phyloP scores from a whole-genome alignment of 345 rosid genomes.

The Boechera divaricarpa region DNA sequence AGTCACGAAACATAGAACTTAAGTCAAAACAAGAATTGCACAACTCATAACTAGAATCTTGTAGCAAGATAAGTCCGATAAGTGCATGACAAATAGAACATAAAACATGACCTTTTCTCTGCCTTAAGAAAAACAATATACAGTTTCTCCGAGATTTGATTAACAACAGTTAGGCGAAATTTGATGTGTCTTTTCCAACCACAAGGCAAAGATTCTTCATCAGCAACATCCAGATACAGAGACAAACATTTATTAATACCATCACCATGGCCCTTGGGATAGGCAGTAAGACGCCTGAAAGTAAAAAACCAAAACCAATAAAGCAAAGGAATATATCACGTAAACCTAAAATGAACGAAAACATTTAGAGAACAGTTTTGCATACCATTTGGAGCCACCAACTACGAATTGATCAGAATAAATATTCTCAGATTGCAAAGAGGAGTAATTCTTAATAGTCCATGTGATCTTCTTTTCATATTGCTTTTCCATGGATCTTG shows the following conservation, averaged over 20 bases:
- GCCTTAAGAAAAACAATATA: neutral
- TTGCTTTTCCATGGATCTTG: neutral
- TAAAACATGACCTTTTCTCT: neutral
- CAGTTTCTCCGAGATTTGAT: neutral
- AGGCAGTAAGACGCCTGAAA: neutral
- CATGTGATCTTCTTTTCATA: constrained; percentile 1
- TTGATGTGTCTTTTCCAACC: neutral
- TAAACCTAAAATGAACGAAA: neutral
- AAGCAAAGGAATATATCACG: neutral
- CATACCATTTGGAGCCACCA: neutral
- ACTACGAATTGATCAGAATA: neutral
- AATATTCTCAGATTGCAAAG: neutral
- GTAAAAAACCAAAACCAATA: neutral
- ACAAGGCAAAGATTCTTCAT: neutral
- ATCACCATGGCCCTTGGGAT: neutral
- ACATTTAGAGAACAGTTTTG: neutral
- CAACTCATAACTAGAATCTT: neutral
- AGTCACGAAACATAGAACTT: neutral
- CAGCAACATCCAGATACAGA: neutral
- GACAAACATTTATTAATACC: neutral
- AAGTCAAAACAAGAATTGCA: neutral
- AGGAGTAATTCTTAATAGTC: neutral
- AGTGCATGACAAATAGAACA: neutral
- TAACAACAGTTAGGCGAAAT: neutral
- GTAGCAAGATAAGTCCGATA: neutral